phyloP scores from a whole-genome alignment of 306 rosid genomes.

The Cucumis cinereus region DNA sequence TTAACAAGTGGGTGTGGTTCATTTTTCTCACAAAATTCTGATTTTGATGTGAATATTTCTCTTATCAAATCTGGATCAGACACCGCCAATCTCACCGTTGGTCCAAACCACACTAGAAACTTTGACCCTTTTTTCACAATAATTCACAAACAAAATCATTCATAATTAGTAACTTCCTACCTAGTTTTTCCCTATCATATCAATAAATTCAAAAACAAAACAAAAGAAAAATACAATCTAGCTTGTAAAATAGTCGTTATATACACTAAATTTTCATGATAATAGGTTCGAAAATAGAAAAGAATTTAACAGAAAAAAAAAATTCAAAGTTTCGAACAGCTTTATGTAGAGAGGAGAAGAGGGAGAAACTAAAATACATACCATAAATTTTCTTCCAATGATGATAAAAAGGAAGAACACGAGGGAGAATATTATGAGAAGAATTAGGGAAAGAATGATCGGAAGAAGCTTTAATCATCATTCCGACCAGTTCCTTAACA shows the following conservation, averaged over 20 bases:
- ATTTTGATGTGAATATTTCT: constrained; percentile 80
- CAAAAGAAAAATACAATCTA: too few species aligned
- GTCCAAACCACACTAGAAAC: constrained; percentile 96
- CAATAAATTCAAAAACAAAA: not conserved
- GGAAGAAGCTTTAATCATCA: constrained; percentile 91
- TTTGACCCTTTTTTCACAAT: constrained; percentile 39
- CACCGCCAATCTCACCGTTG: constrained; percentile 65
- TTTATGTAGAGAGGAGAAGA: not conserved
- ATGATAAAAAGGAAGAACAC: constrained; percentile 95
- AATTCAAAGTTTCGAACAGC: too few species aligned
- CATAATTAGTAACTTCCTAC: too few species aligned
- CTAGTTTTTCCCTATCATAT: too few species aligned
- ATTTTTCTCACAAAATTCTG: constrained; percentile 79
- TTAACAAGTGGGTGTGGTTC: constrained; percentile 96
- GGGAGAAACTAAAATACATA: not conserved
- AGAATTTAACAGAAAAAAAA: too few species aligned
- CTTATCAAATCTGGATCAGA: constrained; percentile 88
- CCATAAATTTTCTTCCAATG: constrained; percentile 97
- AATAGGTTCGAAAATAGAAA: not conserved
- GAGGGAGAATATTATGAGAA: constrained; percentile 89
- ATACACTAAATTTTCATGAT: too few species aligned
- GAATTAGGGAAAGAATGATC: constrained; percentile 52
- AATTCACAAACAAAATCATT: not conserved
- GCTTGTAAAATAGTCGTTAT: too few species aligned
- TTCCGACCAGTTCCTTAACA: constrained; percentile 57